Percentiles rank a stretch among this genome's conserved stretches.
Evolutionary conservation across 371 early-diverging fungal species (phyloP).

Genomic region (Haplosporangium sp.): DNA sequence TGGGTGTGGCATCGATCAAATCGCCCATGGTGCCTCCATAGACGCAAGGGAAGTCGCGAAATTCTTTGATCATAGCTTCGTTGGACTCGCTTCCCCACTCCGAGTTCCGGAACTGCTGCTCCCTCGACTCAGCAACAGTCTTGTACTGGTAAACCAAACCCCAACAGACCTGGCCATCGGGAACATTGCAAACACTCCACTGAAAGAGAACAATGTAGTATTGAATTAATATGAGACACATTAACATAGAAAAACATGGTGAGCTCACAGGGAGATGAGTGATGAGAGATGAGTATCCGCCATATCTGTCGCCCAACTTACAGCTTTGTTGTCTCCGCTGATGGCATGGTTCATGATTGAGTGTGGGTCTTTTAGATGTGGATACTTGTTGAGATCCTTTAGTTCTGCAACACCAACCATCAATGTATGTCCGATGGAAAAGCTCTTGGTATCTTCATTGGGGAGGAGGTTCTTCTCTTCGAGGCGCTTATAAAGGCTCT

Average conservation of each 20-base stretch:
- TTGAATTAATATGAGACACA: too few relatives aligned
- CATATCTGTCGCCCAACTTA: background rate
- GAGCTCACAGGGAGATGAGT: too few relatives aligned
- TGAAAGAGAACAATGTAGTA: background rate
- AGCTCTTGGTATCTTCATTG: constrained; percentile 3
- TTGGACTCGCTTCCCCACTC: constrained; percentile 26
- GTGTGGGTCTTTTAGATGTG: background rate
- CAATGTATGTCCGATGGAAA: background rate
- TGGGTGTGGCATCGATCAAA: constrained; percentile 22
- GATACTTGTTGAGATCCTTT: constrained; percentile 11
- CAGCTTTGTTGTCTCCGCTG: background rate
- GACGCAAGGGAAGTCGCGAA: background rate
- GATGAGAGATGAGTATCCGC: background rate
- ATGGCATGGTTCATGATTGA: background rate
- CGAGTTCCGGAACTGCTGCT: constrained; percentile 4
- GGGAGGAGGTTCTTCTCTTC: constrained; percentile 9
- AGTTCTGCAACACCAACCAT: constrained; percentile 17
- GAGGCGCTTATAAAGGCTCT: constrained; percentile 9
- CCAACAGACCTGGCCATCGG: constrained; percentile 24
- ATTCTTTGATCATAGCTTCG: constrained; percentile 4
- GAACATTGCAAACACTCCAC: background rate
- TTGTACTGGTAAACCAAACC: constrained; percentile 4
- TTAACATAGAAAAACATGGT: too few relatives aligned
- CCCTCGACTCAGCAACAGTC: background rate
- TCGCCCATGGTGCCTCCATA: constrained; percentile 23